Evolutionary conservation across 1,139 yeast genomes (phyloP).

Genomic region (Pichia sp.): DNA sequence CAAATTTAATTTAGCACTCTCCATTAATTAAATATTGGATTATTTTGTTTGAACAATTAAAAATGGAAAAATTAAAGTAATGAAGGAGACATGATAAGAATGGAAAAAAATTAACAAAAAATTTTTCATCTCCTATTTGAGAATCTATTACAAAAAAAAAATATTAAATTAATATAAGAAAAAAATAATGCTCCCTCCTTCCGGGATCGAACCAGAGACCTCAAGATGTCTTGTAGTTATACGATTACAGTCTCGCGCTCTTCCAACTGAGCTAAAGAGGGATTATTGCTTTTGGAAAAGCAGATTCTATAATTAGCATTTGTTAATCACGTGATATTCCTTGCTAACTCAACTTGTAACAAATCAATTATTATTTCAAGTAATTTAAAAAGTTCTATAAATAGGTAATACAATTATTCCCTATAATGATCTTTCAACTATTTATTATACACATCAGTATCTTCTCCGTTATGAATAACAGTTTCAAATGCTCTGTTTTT

Average conservation of each 20-base stretch:
- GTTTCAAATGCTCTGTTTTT: no score
- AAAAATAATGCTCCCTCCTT: slow-evolving; percentile 10
- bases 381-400: no score
- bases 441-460: no score
- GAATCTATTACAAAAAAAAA: neutral
- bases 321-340: neutral
- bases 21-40: slow-evolving; percentile 19
- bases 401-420: no score
- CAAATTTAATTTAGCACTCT: slow-evolving; percentile 31
- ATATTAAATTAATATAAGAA: neutral
- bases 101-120: slow-evolving; percentile 1
- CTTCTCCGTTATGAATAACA: no score
- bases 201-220: slow-evolving; percentile 18
- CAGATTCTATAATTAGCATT: no score
- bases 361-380: no score
- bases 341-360: no score
- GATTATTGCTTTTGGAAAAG: no score
- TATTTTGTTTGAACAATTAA: neutral
- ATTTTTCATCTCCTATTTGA: neutral
- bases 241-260: slow-evolving; percentile 16
- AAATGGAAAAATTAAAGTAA: neutral
- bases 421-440: no score
- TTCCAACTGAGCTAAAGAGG: slow-evolving; percentile 17
- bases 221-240: slow-evolving; percentile 11
- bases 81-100: neutral